Conservation (phyloP, 306 rosid species). For the Potentilla sterilis region DNA sequence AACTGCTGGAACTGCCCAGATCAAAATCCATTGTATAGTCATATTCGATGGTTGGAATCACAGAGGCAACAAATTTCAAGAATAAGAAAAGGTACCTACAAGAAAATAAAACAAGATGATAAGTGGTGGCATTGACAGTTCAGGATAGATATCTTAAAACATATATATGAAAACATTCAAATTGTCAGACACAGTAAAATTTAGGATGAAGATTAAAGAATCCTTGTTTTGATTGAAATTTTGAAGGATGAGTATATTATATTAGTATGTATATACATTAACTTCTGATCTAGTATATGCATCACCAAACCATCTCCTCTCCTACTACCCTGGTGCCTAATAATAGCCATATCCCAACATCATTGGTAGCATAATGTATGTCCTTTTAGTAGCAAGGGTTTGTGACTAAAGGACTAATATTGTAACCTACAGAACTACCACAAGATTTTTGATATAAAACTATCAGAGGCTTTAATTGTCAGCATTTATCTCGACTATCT, state of each 20-base stretch:
- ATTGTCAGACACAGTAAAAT: not conserved
- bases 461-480: not conserved
- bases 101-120: not conserved
- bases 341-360: not conserved
- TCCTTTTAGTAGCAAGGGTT: not conserved
- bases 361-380: no score
- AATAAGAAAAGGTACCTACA: slow-evolving; percentile 89
- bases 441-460: not conserved
- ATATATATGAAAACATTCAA: not conserved
- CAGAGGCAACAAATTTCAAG: slow-evolving; percentile 96
- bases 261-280: not conserved
- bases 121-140: not conserved
- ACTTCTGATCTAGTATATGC: not conserved
- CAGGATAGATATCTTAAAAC: not conserved
- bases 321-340: not conserved
- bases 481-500: not conserved
- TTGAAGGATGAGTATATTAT: not conserved
- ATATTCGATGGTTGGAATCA: slow-evolving; percentile 93
- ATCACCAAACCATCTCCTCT: not conserved
- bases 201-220: no score
- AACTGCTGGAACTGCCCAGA: slow-evolving; percentile 86
- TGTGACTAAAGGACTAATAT: not conserved
- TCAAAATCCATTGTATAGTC: slow-evolving; percentile 98
- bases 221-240: not conserved
- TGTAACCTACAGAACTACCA: not conserved